phyloP scores from a whole-genome alignment of 345 rosid species.

The Citrus reticulata region DNA sequence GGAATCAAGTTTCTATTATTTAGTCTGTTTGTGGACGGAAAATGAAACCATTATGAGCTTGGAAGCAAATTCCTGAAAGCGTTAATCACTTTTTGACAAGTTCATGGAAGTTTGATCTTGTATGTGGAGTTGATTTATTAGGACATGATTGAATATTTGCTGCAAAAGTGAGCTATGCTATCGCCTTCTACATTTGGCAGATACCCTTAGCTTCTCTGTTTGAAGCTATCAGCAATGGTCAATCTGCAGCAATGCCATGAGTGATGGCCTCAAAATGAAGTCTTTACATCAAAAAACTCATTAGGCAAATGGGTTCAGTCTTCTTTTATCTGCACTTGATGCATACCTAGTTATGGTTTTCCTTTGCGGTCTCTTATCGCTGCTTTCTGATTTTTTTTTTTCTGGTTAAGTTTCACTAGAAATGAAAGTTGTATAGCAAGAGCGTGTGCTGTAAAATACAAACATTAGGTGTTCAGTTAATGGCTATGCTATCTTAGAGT shows the following conservation, averaged over 20 bases:
- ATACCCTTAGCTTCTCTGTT: background rate
- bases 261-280: background rate
- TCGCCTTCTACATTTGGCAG: background rate
- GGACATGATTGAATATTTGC: constrained; percentile 18
- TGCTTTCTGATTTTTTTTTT: too few relatives aligned
- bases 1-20: constrained; percentile 16
- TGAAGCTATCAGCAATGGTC: background rate
- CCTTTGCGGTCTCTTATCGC: too few relatives aligned
- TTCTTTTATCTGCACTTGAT: background rate
- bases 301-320: background rate
- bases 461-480: too few relatives aligned
- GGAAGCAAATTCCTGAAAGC: constrained; percentile 14
- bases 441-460: too few relatives aligned
- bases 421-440: too few relatives aligned
- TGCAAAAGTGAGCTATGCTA: constrained; percentile 6
- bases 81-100: background rate
- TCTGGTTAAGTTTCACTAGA: too few relatives aligned
- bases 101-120: constrained; percentile 1
- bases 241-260: background rate
- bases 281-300: background rate
- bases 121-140: constrained; percentile 14
- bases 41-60: constrained; percentile 13
- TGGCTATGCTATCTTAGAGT: too few relatives aligned
- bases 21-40: constrained; percentile 9
- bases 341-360: background rate